phyloP scores from a whole-genome alignment of 2,329 filamentous ascomycete genomes.

The Conoideocrella luteorostrata region DNA sequence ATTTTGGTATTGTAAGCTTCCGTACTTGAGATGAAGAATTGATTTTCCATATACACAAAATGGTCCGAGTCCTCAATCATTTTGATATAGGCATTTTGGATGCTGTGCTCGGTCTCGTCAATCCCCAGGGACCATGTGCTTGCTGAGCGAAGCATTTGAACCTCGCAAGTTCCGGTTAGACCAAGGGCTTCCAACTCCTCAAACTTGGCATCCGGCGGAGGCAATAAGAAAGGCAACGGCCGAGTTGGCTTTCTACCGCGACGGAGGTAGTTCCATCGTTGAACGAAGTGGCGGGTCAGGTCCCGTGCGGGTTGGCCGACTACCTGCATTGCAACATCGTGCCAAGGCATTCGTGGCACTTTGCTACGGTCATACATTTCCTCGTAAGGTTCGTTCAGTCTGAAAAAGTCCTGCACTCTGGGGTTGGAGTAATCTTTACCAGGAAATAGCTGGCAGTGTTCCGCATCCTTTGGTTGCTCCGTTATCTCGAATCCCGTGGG shows the following conservation, averaged over 20 bases:
- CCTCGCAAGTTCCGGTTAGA: conserved; percentile 88
- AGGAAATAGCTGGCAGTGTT: conserved; percentile 93
- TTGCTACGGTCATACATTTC: conserved; percentile 96
- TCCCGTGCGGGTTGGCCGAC: conserved; percentile 93
- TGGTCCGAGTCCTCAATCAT: conserved; percentile 94
- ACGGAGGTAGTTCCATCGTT: conserved; percentile 95
- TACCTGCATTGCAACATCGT: conserved; percentile 96
- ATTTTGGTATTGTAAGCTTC: conserved; percentile 84
- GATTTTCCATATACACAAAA: conserved; percentile 98
- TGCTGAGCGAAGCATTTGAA: conserved; percentile 90
- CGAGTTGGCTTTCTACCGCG: conserved; percentile 88
- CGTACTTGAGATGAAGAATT: conserved; percentile 94
- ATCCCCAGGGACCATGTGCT: conserved; percentile 89
- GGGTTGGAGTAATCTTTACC: conserved; percentile 99
- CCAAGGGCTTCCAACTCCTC: conserved; percentile 83
- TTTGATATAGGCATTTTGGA: conserved; percentile 91
- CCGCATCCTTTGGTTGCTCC: conserved; percentile 71
- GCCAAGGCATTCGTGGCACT: conserved; percentile 94
- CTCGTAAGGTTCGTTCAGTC: conserved; percentile 87
- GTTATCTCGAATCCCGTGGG: conserved; percentile 85
- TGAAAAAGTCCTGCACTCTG: conserved; percentile 89
- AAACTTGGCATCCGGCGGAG: conserved; percentile 83
- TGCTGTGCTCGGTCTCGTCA: conserved; percentile 83
- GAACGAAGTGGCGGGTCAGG: conserved; percentile 90
- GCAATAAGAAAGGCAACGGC: conserved; percentile 86